phyloP scores from a whole-genome alignment of 2,329 filamentous ascomycete genomes.

The Uncinocarpus reesii region DNA sequence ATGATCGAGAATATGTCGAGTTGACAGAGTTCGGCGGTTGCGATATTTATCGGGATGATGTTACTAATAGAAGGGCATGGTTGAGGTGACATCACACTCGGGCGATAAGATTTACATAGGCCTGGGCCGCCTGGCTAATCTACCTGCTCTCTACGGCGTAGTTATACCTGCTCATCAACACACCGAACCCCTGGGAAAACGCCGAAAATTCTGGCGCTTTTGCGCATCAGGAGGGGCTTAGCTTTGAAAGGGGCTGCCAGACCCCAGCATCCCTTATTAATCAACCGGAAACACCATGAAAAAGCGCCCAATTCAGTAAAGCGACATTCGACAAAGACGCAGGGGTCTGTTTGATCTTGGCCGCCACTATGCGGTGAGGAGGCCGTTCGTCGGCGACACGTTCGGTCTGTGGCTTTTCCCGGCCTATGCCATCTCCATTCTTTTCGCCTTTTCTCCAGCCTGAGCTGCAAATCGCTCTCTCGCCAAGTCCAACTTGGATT shows the following conservation, averaged over 20 bases:
- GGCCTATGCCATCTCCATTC: background rate
- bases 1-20: background rate
- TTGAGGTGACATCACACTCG: conserved; percentile 9
- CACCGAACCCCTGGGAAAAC: too few species aligned
- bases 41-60: conserved; percentile 8
- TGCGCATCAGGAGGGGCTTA: background rate
- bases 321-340: background rate
- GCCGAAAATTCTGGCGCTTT: too few species aligned
- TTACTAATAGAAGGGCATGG: conserved; percentile 3
- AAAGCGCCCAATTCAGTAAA: background rate
- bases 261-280: background rate
- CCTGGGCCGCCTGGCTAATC: background rate
- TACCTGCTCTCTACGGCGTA: conserved; percentile 3
- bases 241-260: background rate
- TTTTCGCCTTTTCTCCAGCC: conserved; percentile 23
- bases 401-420: background rate
- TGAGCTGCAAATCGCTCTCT: conserved; percentile 46
- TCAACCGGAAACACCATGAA: background rate
- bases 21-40: background rate
- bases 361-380: conserved; percentile 13
- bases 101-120: background rate
- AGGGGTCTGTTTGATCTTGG: background rate
- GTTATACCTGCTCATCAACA: too few species aligned
- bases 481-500: conserved; percentile 48
- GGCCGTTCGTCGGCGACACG: conserved; percentile 3